These are phyloP conservation scores for Ophiocordyceps unilateralis DNA, from an alignment of 2,329 filamentous ascomycete genomes.

Conservation along the genomic window DNA sequence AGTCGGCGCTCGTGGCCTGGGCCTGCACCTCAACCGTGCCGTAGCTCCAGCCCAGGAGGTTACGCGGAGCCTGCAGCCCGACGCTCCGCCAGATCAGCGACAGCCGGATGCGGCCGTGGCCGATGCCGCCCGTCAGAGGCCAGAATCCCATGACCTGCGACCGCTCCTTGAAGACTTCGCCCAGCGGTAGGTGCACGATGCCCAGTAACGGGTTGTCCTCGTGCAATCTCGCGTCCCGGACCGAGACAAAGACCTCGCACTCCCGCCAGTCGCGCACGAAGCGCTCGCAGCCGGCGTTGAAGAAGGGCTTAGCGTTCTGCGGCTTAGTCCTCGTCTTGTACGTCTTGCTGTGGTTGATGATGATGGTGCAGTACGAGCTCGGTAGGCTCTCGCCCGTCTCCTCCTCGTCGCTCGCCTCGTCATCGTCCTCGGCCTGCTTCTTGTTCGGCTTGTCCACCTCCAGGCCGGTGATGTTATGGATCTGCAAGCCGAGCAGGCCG, in stretches of 20 bases:
- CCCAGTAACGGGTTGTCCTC: slow-evolving; percentile 56
- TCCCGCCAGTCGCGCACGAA: slow-evolving; percentile 52
- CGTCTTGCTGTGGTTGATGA: slow-evolving; percentile 52
- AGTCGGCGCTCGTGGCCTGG: slow-evolving; percentile 21
- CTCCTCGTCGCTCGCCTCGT: slow-evolving; percentile 45
- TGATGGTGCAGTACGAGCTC: slow-evolving; percentile 77
- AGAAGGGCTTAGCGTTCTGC: slow-evolving; percentile 63
- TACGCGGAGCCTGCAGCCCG: slow-evolving; percentile 39
- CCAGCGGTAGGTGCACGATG: slow-evolving; percentile 49
- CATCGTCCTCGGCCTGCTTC: slow-evolving; percentile 25
- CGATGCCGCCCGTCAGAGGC: slow-evolving; percentile 55
- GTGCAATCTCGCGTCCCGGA: slow-evolving; percentile 49
- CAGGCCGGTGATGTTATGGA: slow-evolving; percentile 56
- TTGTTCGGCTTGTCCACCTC: slow-evolving; percentile 45
- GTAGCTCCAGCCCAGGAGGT: slow-evolving; percentile 51
- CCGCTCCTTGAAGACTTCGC: slow-evolving; percentile 40
- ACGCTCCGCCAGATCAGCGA: slow-evolving; percentile 60
- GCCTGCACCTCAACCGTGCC: slow-evolving; percentile 51
- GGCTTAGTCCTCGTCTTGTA: slow-evolving; percentile 62
- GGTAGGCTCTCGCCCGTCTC: slow-evolving; percentile 68
- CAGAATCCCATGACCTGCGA: slow-evolving; percentile 50
- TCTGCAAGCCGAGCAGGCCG: slow-evolving; percentile 52
- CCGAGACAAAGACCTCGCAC: slow-evolving; percentile 49
- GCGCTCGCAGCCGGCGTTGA: slow-evolving; percentile 59
- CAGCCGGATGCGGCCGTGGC: slow-evolving; percentile 49